Base-by-base conservation (phyloP, 2,329 filamentous ascomycete species). In the Arthrobotrys pseudoclavata region DNA sequence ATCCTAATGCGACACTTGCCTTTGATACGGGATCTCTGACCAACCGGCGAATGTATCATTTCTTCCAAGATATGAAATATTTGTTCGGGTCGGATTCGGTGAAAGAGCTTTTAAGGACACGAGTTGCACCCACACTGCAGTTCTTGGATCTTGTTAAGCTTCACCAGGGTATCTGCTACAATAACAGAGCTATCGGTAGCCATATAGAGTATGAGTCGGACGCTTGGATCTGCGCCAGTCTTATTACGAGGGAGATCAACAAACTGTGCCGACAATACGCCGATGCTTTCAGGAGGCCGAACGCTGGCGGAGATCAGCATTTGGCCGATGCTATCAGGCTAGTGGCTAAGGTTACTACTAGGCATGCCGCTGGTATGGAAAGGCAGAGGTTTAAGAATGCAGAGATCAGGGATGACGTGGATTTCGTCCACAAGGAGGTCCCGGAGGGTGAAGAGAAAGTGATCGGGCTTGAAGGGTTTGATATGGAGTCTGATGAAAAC, bases 121-220 rank as follows among this genome's bases (percentile, higher is more conserved):
- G 98, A 83, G 90, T 91, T 66, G 89, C 94, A 74, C 99, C 99
- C 82, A 87, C 97, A 69, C 87, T 96, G 83, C 96, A 99, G 82
- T 99, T 98, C 84, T 86, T 99, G 52, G 96, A 99, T 82, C 86
- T 99, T 15, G 93, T 97, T 79, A 97, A 97, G 84, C 88, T 99
- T 53, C 94, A 97, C 80, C 96, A 99, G 85, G 95, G 96, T 29
- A 97, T 99, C 69, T 97, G 95, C 81, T 96, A 96, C 0, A 99
- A 98, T 81, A 87, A 94, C 53, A 89, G 96, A 79, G 96, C 95
- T 1, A 89, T 97, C 22, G 94, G 94, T 15, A 96, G 98, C 82
- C 96, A 99, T 83, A 92, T 99, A 34, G 96, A 99, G 83, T 99
- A 98, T 82, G 96, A 99, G 84, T 96, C 94, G 1, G 96, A 99